Evolutionary conservation across 2,329 filamentous ascomycete genomes (phyloP).

Genomic region (Colletotrichum horii): DNA sequence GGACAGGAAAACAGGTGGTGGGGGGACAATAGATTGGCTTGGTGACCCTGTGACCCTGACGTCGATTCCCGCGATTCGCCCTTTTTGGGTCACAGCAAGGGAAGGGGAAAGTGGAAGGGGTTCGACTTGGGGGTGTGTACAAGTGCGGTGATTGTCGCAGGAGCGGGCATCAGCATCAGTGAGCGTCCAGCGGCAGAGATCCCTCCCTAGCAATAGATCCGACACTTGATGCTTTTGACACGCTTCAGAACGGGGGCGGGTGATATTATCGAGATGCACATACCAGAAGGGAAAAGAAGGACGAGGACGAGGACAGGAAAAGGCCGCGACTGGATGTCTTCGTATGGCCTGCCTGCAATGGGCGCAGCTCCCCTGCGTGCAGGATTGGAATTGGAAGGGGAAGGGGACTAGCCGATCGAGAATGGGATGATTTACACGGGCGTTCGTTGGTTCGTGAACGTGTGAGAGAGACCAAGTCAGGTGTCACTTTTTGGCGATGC

Average conservation of each 20-base stretch:
- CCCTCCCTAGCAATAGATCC: background rate
- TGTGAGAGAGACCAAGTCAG: background rate
- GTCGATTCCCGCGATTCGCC: conserved; percentile 22
- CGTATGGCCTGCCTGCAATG: background rate
- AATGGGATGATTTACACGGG: conserved; percentile 18
- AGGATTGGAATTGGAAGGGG: background rate
- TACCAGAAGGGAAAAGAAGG: background rate
- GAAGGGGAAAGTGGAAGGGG: conserved; percentile 18
- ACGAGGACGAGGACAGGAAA: background rate
- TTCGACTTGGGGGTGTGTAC: background rate
- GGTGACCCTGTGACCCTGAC: conserved; percentile 21
- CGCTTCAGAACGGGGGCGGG: background rate
- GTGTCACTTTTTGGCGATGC: background rate
- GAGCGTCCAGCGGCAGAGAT: background rate
- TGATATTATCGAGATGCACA: conserved; percentile 18
- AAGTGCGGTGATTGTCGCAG: conserved; percentile 13
- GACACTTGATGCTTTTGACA: background rate
- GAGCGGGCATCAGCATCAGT: background rate
- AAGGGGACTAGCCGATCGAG: conserved; percentile 4
- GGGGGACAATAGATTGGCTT: conserved; percentile 20
- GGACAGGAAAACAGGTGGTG: conserved; percentile 20
- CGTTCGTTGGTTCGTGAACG: background rate
- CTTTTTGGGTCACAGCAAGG: conserved; percentile 19
- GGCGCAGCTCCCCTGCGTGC: background rate
- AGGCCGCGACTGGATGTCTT: background rate